A percentile compares a stretch with the other conserved stretches of the same genome.
Conservation (phyloP, 768 basidiomycete genomes). For the Fomitopsis pulvina region DNA sequence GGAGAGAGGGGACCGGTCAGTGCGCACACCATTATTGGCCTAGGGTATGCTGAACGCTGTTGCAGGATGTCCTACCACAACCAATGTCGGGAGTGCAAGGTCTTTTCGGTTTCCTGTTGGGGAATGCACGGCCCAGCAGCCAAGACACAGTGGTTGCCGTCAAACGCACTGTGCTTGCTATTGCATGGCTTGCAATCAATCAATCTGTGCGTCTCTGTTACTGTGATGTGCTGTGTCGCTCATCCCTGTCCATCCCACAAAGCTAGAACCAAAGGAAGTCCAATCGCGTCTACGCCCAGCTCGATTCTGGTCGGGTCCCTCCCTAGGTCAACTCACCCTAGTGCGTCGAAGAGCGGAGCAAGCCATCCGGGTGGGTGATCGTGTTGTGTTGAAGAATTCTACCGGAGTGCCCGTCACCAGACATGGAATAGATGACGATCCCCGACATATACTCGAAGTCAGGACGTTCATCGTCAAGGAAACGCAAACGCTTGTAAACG, state of each 20-base stretch:
- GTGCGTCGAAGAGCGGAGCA: constrained; percentile 53
- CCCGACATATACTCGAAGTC: constrained; percentile 41
- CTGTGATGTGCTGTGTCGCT: too few relatives aligned
- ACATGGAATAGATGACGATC: constrained; percentile 50
- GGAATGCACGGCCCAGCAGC: constrained; percentile 34
- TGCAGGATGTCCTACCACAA: constrained; percentile 62
- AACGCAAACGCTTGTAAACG: constrained; percentile 58
- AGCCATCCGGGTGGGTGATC: constrained; percentile 69
- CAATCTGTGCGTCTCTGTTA: constrained; percentile 54
- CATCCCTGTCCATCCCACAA: constrained; percentile 4
- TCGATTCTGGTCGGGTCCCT: constrained; percentile 66
- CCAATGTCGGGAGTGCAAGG: constrained; percentile 37
- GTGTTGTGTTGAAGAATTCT: constrained; percentile 51
- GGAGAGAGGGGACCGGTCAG: constrained; percentile 73
- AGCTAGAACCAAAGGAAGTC: constrained; percentile 60
- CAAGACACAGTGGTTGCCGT: constrained; percentile 66
- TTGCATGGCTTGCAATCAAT: constrained; percentile 85
- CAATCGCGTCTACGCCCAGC: constrained; percentile 57
- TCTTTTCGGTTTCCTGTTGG: constrained; percentile 40
- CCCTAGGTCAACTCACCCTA: constrained; percentile 57
- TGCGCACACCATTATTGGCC: constrained; percentile 5
- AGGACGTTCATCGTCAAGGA: constrained; percentile 59
- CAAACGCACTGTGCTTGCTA: constrained; percentile 69
- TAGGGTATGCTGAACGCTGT: constrained; percentile 4
- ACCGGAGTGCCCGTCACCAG: constrained; percentile 44